Evolutionary conservation across 1,139 yeast species (phyloP).

Genomic region (Insectozyma bohioensis): DNA sequence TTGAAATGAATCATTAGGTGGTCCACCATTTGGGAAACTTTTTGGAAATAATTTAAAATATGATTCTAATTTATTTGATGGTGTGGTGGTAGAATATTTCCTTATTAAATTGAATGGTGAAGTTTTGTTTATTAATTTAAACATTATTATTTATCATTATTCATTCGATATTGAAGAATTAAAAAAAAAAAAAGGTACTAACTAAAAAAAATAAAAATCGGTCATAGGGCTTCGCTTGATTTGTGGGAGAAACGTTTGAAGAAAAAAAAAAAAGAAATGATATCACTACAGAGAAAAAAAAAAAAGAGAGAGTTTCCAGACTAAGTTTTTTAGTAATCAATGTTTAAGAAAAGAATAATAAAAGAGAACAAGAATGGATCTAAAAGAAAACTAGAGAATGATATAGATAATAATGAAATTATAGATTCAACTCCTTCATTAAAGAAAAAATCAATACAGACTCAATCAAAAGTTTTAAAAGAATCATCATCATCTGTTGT

Average conservation of each 20-base stretch:
- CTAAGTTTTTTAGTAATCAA: too few relatives aligned
- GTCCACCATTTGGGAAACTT: constrained; percentile 68
- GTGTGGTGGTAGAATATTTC: constrained; percentile 9
- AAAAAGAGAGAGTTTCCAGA: too few relatives aligned
- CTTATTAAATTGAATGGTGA: constrained; percentile 1
- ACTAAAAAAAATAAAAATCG: too few relatives aligned
- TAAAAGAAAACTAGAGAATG: constrained; percentile 6
- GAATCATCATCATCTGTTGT: constrained; percentile 8
- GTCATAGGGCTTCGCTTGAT: too few relatives aligned
- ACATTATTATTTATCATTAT: too few relatives aligned
- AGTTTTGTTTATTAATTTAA: background rate
- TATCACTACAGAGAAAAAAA: too few relatives aligned
- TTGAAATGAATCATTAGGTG: constrained; percentile 61
- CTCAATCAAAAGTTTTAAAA: background rate
- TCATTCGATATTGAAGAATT: too few relatives aligned
- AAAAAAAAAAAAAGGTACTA: too few relatives aligned
- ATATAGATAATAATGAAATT: constrained; percentile 1
- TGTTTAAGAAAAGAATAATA: constrained; percentile 37
- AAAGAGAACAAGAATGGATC: constrained; percentile 14
- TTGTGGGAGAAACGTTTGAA: too few relatives aligned
- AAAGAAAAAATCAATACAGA: constrained; percentile 1
- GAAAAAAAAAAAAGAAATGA: too few relatives aligned
- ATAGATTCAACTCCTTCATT: background rate
- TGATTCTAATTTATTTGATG: constrained; percentile 20
- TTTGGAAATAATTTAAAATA: constrained; percentile 70